Evolutionary conservation across 129 eudicot species (phyloP).

Genomic region (Flaveria sonorensis): DNA sequence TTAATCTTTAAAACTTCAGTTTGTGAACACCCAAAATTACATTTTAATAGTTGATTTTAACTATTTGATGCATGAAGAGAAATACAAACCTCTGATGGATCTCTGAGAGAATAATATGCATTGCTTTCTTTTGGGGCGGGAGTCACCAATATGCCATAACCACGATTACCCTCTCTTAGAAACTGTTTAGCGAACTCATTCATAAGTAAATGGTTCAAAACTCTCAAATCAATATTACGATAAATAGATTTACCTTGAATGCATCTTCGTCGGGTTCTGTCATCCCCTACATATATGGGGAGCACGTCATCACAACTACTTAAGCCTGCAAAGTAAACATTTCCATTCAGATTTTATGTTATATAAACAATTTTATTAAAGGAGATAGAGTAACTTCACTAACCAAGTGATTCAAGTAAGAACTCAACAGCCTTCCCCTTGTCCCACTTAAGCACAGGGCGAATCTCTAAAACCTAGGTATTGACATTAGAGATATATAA

Average conservation of each 20-base stretch:
- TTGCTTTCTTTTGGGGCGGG: slow-evolving; percentile 80
- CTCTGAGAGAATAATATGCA: slow-evolving; percentile 81
- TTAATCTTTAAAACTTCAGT: background rate
- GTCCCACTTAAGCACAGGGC: slow-evolving; percentile 93
- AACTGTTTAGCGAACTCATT: slow-evolving; percentile 42
- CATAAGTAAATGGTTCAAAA: background rate
- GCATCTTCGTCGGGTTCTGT: slow-evolving; percentile 98
- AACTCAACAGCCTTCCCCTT: slow-evolving; percentile 97
- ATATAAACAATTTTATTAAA: background rate
- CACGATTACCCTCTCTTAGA: slow-evolving; percentile 66
- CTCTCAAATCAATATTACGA: background rate
- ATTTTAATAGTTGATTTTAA: background rate
- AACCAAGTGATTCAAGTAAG: slow-evolving; percentile 83
- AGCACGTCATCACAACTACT: slow-evolving; percentile 73
- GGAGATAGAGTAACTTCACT: slow-evolving; percentile 27
- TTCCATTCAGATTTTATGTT: background rate
- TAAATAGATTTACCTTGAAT: slow-evolving; percentile 59
- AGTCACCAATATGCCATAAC: slow-evolving; percentile 83
- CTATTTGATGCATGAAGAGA: background rate
- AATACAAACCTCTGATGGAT: slow-evolving; percentile 78
- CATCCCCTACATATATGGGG: slow-evolving; percentile 92
- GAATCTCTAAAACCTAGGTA: slow-evolving; percentile 78
- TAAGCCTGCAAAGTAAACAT: slow-evolving; percentile 50
- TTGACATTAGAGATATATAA: background rate
- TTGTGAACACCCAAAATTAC: background rate